These are phyloP conservation scores for Populus euphratica DNA, from an alignment of 345 rosid genomes.

Conservation along the genomic window DNA sequence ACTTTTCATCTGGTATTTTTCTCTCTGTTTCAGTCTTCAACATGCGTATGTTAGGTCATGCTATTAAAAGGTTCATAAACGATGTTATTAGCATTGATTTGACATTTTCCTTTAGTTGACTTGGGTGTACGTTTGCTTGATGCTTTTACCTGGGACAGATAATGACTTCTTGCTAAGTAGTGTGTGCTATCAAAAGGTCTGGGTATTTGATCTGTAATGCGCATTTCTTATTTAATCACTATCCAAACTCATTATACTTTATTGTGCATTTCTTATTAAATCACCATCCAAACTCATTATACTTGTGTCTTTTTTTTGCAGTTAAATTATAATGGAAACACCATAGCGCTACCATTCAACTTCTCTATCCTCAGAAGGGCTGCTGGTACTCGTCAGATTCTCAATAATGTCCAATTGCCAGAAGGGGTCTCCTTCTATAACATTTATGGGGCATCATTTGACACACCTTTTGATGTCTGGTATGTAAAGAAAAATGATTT, in stretches of 20 bases:
- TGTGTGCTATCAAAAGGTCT: neutral
- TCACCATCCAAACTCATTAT: neutral
- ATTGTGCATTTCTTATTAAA: neutral
- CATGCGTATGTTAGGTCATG: neutral
- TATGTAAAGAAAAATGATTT: constrained; percentile 26
- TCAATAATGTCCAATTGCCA: constrained; percentile 58
- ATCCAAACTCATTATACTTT: neutral
- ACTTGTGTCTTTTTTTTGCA: constrained; percentile 22
- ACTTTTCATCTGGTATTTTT: neutral
- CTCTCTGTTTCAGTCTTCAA: neutral
- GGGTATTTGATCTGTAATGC: neutral
- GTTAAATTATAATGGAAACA: constrained; percentile 62
- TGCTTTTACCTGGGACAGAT: neutral
- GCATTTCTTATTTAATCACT: neutral
- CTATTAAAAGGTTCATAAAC: neutral
- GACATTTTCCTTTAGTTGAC: neutral
- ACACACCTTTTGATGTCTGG: constrained; percentile 85
- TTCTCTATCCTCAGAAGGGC: constrained; percentile 65
- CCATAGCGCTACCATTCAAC: constrained; percentile 71
- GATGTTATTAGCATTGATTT: neutral
- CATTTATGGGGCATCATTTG: constrained; percentile 70
- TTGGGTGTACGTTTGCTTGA: neutral
- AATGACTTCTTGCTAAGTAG: neutral
- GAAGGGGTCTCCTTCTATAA: constrained; percentile 69
- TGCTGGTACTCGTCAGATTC: constrained; percentile 56